A percentile compares a stretch with the other conserved stretches of the same genome.
Evolutionary conservation across 2,329 filamentous ascomycete species (phyloP).

Genomic region (Gaeumannomyces sp.): DNA sequence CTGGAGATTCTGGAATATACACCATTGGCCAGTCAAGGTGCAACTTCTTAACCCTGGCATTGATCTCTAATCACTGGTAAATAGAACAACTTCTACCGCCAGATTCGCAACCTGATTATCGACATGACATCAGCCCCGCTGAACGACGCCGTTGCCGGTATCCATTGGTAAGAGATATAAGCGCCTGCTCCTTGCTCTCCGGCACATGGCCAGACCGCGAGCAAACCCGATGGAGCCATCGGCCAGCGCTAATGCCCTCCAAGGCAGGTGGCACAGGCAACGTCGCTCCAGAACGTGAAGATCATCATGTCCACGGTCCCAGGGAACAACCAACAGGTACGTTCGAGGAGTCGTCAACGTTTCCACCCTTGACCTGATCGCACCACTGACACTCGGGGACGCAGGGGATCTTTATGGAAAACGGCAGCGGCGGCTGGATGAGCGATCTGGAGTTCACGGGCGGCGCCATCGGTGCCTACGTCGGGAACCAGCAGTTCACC

Average conservation of each 20-base stretch:
- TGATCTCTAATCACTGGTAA: too few relatives aligned
- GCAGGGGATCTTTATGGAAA: slow-evolving; percentile 12
- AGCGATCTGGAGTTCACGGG: slow-evolving; percentile 41
- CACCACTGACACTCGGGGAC: slow-evolving; percentile 64
- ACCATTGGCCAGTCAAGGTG: too few relatives aligned
- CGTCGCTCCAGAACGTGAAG: slow-evolving; percentile 48
- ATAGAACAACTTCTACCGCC: slow-evolving; percentile 30
- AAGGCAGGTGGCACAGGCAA: slow-evolving; percentile 61
- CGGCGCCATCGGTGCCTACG: slow-evolving; percentile 46
- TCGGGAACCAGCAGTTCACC: slow-evolving; percentile 16
- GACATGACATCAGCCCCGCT: slow-evolving; percentile 26
- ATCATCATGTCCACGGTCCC: slow-evolving; percentile 39
- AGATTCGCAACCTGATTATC: slow-evolving; percentile 45
- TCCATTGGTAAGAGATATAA: slow-evolving; percentile 26
- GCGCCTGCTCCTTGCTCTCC: slow-evolving; percentile 33
- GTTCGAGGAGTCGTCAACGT: too few relatives aligned
- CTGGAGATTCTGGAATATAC: too few relatives aligned
- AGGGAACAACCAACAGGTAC: slow-evolving; percentile 43
- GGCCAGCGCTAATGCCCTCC: not conserved
- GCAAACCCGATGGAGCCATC: too few relatives aligned
- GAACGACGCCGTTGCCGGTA: slow-evolving; percentile 39
- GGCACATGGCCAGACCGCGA: slow-evolving; percentile 9
- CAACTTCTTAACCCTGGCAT: too few relatives aligned
- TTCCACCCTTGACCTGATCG: too few relatives aligned
- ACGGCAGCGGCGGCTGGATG: slow-evolving; percentile 11